Percentiles rank a stretch among this genome's conserved stretches.
These are phyloP conservation scores for Platanthera zijinensis DNA, from an alignment of 106 monocot genomes.

Conservation along the genomic window DNA sequence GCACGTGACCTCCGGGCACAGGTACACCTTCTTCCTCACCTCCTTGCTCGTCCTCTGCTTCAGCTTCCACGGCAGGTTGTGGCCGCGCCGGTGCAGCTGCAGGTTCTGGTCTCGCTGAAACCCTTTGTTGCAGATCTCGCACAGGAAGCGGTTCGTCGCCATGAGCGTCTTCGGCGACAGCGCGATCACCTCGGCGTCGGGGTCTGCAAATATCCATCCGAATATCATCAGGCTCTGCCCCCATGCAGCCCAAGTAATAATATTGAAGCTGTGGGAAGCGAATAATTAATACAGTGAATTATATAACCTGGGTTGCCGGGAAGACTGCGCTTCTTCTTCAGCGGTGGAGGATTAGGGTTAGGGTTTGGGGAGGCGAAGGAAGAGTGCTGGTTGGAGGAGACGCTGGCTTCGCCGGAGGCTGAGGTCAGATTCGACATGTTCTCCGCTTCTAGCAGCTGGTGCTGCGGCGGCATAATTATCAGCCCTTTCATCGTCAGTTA, in stretches of 20 bases:
- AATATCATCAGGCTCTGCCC: too few species aligned
- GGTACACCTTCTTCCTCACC: slow-evolving; percentile 59
- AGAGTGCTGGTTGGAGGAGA: slow-evolving; percentile 32
- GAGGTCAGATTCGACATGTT: slow-evolving; percentile 81
- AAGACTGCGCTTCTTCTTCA: slow-evolving; percentile 47
- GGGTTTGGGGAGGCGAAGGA: slow-evolving; percentile 35
- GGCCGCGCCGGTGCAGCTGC: slow-evolving; percentile 8
- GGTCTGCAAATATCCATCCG: background rate
- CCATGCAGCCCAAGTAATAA: too few species aligned
- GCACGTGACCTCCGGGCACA: slow-evolving; percentile 46
- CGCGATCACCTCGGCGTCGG: slow-evolving; percentile 8
- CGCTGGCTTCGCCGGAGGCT: slow-evolving; percentile 62
- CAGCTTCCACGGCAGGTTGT: slow-evolving; percentile 13
- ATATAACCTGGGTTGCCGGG: slow-evolving; percentile 54
- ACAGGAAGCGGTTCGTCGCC: slow-evolving; percentile 6
- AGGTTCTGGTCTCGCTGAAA: slow-evolving; percentile 9
- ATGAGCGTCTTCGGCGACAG: slow-evolving; percentile 3
- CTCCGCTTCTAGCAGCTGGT: slow-evolving; percentile 20
- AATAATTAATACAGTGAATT: too few species aligned
- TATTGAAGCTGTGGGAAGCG: too few species aligned
- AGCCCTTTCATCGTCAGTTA: slow-evolving; percentile 30
- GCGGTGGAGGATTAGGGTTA: slow-evolving; percentile 25
- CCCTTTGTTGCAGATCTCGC: slow-evolving; percentile 8
- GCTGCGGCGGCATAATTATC: slow-evolving; percentile 10
- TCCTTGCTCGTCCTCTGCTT: slow-evolving; percentile 22